Evolutionary conservation across 2,329 filamentous ascomycete genomes (phyloP).

Genomic region (Celoporthe dispersa): DNA sequence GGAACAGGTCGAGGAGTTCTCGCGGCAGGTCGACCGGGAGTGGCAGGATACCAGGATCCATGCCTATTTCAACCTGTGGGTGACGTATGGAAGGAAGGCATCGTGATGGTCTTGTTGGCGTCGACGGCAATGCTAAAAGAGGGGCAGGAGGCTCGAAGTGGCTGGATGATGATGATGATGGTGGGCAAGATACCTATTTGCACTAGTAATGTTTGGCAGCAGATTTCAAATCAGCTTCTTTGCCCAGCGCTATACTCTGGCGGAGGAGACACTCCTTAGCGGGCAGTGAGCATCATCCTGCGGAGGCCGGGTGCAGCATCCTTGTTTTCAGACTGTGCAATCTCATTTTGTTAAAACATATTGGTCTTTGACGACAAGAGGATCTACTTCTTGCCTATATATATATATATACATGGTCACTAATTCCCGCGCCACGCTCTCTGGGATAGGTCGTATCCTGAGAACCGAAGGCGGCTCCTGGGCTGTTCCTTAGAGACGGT

Average conservation of each 20-base stretch:
- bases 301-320: background rate
- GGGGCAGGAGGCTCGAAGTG: background rate
- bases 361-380: background rate
- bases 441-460: background rate
- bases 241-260: background rate
- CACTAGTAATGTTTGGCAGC: conserved; percentile 1
- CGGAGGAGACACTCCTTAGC: background rate
- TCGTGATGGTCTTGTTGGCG: conserved; percentile 13
- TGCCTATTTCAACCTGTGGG: conserved; percentile 37
- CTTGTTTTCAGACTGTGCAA: background rate
- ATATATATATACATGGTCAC: background rate
- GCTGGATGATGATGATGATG: background rate
- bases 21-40: conserved; percentile 34
- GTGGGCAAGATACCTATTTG: conserved; percentile 17
- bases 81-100: conserved; percentile 37
- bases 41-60: conserved; percentile 36
- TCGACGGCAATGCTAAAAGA: background rate
- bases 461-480: background rate
- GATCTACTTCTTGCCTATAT: background rate
- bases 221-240: background rate
- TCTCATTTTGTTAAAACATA: background rate
- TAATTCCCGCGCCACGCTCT: background rate
- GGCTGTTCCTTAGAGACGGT: background rate
- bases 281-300: background rate
- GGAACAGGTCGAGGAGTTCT: conserved; percentile 33